These are phyloP conservation scores for Venturia oleaginea DNA, from an alignment of 2,329 filamentous ascomycete species.

Conservation along the genomic window DNA sequence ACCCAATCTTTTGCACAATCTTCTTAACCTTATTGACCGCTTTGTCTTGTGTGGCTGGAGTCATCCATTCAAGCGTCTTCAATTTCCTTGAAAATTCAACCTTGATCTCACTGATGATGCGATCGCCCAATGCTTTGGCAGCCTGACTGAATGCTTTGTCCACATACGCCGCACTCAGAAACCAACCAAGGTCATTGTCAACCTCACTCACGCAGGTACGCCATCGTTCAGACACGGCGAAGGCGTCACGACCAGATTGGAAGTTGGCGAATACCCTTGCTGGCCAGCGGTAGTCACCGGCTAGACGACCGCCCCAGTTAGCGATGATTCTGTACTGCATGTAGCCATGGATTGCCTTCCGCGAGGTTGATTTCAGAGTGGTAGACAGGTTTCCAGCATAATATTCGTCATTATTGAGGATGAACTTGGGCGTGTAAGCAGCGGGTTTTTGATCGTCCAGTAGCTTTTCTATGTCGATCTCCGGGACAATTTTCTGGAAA, in stretches of 20 bases:
- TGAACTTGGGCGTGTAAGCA: constrained; percentile 40
- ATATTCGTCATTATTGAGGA: constrained; percentile 52
- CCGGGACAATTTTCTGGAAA: constrained; percentile 45
- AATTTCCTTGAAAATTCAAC: constrained; percentile 54
- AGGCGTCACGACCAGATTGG: constrained; percentile 52
- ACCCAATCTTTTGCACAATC: constrained; percentile 62
- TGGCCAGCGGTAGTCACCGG: constrained; percentile 51
- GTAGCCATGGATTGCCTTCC: constrained; percentile 51
- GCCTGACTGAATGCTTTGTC: constrained; percentile 58
- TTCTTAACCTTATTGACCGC: constrained; percentile 57
- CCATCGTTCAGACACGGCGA: constrained; percentile 56
- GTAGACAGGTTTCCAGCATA: constrained; percentile 51
- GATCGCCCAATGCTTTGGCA: constrained; percentile 58
- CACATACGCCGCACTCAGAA: constrained; percentile 63
- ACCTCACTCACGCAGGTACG: constrained; percentile 52
- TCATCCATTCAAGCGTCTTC: constrained; percentile 54
- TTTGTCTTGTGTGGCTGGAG: constrained; percentile 47
- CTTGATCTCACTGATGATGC: constrained; percentile 64
- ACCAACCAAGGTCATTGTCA: constrained; percentile 54
- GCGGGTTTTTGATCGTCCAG: constrained; percentile 40
- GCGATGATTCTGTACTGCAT: constrained; percentile 56
- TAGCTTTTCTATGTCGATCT: constrained; percentile 45
- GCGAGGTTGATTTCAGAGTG: constrained; percentile 45
- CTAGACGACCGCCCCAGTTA: constrained; percentile 43
- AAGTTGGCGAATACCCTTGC: constrained; percentile 52